phyloP scores from a whole-genome alignment of 352 stramenopile species.

The Phytopythium cucurbitacearum region DNA sequence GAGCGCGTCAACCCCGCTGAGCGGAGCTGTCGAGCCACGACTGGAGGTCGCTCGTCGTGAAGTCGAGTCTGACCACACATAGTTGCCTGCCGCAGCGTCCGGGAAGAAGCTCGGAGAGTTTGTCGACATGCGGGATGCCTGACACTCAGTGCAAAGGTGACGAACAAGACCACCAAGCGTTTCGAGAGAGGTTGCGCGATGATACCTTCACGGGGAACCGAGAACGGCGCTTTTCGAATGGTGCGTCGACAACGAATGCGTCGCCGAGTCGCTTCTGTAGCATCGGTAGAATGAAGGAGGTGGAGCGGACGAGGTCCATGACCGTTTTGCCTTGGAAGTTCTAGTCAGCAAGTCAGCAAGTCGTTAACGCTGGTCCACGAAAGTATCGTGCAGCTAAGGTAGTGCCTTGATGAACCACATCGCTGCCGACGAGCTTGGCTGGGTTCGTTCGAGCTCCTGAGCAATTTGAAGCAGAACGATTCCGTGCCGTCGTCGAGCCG shows the following conservation, averaged over 20 bases:
- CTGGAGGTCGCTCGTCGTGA: conserved; percentile 7
- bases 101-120: conserved; percentile 6
- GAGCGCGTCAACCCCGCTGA: conserved; percentile 43
- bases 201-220: conserved; percentile 18
- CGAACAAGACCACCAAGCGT: neutral
- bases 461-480: conserved; percentile 46
- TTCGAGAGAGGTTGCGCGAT: no score
- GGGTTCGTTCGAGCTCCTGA: conserved; percentile 25
- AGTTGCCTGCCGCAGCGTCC: no score
- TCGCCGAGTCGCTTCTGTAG: conserved; percentile 38
- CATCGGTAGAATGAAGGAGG: conserved; percentile 38
- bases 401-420: conserved; percentile 53
- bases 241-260: conserved; percentile 15
- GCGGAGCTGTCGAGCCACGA: conserved; percentile 9
- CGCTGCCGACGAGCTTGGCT: conserved; percentile 15
- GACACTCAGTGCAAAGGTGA: neutral
- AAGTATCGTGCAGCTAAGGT: neutral
- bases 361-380: no score
- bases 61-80: conserved; percentile 6
- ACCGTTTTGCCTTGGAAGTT: conserved; percentile 53
- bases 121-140: conserved; percentile 1
- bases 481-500: conserved; percentile 42
- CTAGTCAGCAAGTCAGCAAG: conserved; percentile 14
- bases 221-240: conserved; percentile 23
- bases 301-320: conserved; percentile 36